Evolutionary conservation across 768 basidiomycete species (phyloP).

Genomic region (Kwoniella dejecticola): DNA sequence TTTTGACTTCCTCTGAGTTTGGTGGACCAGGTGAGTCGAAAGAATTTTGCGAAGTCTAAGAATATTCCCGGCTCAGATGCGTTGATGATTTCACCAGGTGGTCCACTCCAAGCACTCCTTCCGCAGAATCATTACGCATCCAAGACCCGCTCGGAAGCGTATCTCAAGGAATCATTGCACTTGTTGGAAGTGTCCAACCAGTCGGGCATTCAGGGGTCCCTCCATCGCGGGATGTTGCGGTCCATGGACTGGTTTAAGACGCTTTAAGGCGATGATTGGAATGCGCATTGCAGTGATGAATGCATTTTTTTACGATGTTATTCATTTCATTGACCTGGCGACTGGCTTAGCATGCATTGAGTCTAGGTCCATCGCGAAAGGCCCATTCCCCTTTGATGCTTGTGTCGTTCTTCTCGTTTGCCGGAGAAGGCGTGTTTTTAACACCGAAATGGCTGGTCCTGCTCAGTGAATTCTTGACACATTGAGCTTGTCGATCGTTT

Average conservation of each 20-base stretch:
- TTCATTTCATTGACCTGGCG: too few species aligned
- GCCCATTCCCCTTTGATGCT: too few species aligned
- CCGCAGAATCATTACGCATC: background rate
- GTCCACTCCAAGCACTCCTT: background rate
- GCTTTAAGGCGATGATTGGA: too few species aligned
- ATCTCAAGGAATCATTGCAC: conserved; percentile 2
- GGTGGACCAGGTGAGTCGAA: background rate
- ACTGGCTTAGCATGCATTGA: too few species aligned
- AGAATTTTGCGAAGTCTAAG: background rate
- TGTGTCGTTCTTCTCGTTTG: too few species aligned
- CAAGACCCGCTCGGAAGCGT: background rate
- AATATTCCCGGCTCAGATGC: background rate
- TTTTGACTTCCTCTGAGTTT: background rate
- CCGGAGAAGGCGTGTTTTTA: too few species aligned
- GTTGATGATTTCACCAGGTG: background rate
- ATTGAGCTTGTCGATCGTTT: too few species aligned
- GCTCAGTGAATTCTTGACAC: too few species aligned
- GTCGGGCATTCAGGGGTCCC: background rate
- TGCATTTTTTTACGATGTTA: too few species aligned
- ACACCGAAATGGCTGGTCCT: too few species aligned
- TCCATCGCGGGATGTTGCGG: background rate
- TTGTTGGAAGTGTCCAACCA: background rate
- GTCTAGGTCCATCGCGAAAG: too few species aligned
- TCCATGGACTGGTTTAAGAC: background rate
- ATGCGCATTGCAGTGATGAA: too few species aligned